Evolutionary conservation across 257 asterid genomes (phyloP).

Genomic region (Salvia rosmarinus): DNA sequence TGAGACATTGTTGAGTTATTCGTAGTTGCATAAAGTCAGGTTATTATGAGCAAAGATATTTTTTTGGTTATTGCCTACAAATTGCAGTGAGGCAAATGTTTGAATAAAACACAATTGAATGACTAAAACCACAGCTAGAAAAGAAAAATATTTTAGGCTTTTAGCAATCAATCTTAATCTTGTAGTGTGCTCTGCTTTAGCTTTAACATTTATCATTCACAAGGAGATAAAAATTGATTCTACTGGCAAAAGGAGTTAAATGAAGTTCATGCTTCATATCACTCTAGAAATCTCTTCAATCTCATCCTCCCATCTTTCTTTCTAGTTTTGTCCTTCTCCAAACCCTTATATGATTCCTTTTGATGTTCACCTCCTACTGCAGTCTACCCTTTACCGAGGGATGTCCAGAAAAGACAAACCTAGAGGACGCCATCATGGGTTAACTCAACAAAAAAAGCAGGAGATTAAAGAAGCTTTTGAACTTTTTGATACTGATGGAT

Average conservation of each 20-base stretch:
- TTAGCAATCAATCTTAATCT: neutral
- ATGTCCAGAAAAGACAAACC: slow-evolving; percentile 67
- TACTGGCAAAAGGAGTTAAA: neutral
- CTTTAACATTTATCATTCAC: slow-evolving; percentile 12
- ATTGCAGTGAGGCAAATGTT: neutral
- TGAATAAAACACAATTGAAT: neutral
- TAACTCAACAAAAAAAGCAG: slow-evolving; percentile 81
- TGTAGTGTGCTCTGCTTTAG: neutral
- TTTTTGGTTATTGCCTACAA: neutral
- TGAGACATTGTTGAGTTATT: neutral
- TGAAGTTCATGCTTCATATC: neutral
- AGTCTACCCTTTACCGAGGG: slow-evolving; percentile 65
- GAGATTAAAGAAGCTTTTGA: slow-evolving; percentile 94
- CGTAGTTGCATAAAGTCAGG: neutral
- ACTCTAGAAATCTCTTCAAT: neutral
- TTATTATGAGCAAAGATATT: neutral
- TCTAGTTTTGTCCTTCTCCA: slow-evolving; percentile 14
- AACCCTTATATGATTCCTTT: slow-evolving; percentile 2
- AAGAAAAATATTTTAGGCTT: neutral
- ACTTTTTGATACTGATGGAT: slow-evolving; percentile 87
- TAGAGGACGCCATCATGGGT: slow-evolving; percentile 72
- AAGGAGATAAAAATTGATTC: neutral
- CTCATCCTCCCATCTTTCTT: neutral
- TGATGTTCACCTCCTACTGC: slow-evolving; percentile 30
- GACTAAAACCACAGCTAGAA: neutral